These are phyloP conservation scores for Coniophora puteana DNA, from an alignment of 1,284 basidiomycete genomes.

Conservation along the genomic window DNA sequence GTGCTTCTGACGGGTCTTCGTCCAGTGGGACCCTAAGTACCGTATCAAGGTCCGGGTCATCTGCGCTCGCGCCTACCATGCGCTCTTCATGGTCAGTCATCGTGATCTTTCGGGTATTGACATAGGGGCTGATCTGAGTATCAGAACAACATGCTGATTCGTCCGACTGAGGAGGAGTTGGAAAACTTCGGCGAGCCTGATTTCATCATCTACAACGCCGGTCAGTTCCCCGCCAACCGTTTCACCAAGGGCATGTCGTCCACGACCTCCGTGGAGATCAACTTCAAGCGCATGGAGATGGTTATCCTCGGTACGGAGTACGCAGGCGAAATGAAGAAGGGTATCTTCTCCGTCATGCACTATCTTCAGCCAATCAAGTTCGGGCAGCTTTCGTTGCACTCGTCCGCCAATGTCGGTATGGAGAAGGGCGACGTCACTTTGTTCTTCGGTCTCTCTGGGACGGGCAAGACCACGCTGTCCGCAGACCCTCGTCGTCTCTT, in stretches of 20 bases:
- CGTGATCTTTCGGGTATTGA: conserved; percentile 2
- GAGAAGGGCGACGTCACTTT: conserved; percentile 91
- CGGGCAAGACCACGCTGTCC: conserved; percentile 96
- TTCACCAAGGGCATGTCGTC: conserved; percentile 99
- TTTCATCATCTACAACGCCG: conserved; percentile 99
- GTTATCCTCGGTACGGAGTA: conserved; percentile 99
- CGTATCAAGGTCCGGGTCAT: conserved; percentile 99
- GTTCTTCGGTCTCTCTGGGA: conserved; percentile 99
- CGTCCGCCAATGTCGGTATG: conserved; percentile 96
- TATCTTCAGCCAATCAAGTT: conserved; percentile 99
- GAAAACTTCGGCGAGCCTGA: conserved; percentile 97
- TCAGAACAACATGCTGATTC: conserved; percentile 98
- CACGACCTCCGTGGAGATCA: conserved; percentile 98
- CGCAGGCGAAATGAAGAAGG: conserved; percentile 99
- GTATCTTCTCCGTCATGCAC: conserved; percentile 99
- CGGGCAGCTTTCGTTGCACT: conserved; percentile 96
- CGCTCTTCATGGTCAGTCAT: conserved; percentile 92
- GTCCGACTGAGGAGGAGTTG: conserved; percentile 93
- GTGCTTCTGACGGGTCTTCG: conserved; percentile 7
- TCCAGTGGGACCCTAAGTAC: conserved; percentile 96
- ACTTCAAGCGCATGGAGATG: conserved; percentile 99
- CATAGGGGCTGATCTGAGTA: conserved; percentile 9
- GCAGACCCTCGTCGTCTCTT: conserved; percentile 89
- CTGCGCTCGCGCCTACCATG: conserved; percentile 98
- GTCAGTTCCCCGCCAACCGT: conserved; percentile 99